Evolutionary conservation across 2,329 filamentous ascomycete genomes (phyloP), one percentile per base, ranked within the genome.

Genomic region (Fusarium sacchari): DNA sequence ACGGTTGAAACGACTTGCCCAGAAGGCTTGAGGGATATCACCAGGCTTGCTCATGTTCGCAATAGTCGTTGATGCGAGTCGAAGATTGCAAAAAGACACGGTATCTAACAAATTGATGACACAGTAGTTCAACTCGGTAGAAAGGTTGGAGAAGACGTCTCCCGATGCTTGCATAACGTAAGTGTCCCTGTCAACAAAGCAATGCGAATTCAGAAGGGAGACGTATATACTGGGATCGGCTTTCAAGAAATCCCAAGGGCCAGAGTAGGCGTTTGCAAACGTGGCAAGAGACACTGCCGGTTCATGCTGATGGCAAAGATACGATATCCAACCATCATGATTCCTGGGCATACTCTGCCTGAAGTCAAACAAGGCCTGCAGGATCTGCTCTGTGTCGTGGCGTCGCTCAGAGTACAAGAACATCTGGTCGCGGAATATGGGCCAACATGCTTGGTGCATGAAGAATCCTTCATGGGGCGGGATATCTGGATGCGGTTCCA

Each of bases 1-100:
- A 6, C 3, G 17, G 4, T 20, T 8, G 12, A 73, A 73, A 5
- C 69, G 69, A 3, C 69, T 73, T 26, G 22, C 66, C 69, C 70
- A 73, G 13, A 73, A 73, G 1, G 22, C 36, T 11, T 67, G 66
- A 1, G 69, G 44, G 22, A 73, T 56, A 2, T 47, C 20, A 3
- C 13, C 9, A 0, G 55, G 61, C 5, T 24, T 58, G 14, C 55
- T 36, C 1, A 61, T 5, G 26, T 18, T 7, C 5, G 61, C 69
- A 17, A 70, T n/a, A 3, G 14, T 12, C 22, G 6, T 56, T 1
- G 69, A 73, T 18, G 69, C 30, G 5, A 73, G 20, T 15, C 71
- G 49, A 0, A 73, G 22, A 15, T 43, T 61, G 37, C 49, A 73
- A 4, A 73, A 47, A 2, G 68, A 60, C 7, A 6, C 3, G 1